Evolutionary conservation across 169 alveolate species (phyloP), one percentile per base, ranked within the genome.

Genomic region (Plasmodium ovale): DNA sequence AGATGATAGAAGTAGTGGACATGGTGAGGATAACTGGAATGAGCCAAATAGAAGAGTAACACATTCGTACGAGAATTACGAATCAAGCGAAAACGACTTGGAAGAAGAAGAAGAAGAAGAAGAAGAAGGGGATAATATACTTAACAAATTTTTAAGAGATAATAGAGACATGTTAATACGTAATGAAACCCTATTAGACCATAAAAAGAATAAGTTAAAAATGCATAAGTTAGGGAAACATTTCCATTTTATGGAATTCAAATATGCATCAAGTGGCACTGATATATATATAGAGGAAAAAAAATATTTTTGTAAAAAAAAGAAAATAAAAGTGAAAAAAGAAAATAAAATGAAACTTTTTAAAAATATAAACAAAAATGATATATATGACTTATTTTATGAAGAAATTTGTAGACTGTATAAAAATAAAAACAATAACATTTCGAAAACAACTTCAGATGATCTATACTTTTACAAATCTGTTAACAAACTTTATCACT

Each of bases 321-420:
- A 64, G 64, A 79, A 65, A 79, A 79, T 79, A 29, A 62, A 64
- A 64, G 69, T 79, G 23, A 65, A 69, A 29, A 79, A 79, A 54
- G 89, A 79, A 79, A 79, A 79, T 27, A 79, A 64, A 79, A 79
- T 79, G 89, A 79, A 65, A 54, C 70, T 79, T 2, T 79, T 79
- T 68, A 79, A 65, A 64, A 79, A 79, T 58, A 79, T 79, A 37
- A 69, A 79, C 42, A 79, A 79, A 42, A 79, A 79, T 79, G 89
- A 79, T 54, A 79, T 79, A 21, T 79, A 79, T 54, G 47, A 49
- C 65, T 64, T 79, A 42, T 79, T 79, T 27, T 65, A 47, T 42
- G 89, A 79, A 54, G 82, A 79, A 58, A 79, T 79, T 33, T 79
- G 60, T 9, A 79, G 69, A 62, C 56, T 79, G 25, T 65, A 59